These are phyloP conservation scores for Calonectria pseudoreteaudii DNA, from an alignment of 2,329 filamentous ascomycete species.

Conservation along the genomic window DNA sequence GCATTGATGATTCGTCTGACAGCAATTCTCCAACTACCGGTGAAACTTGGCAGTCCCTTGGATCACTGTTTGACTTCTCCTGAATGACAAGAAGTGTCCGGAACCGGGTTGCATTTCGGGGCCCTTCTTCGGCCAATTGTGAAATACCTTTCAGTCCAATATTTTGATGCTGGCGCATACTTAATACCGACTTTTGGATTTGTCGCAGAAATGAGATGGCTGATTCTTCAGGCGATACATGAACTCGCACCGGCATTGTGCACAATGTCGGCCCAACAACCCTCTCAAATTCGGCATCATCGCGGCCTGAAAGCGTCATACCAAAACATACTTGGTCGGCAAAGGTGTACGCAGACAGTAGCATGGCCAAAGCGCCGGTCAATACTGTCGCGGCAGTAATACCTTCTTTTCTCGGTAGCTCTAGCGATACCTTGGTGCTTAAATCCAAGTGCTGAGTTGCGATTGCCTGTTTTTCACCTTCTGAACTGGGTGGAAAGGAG, in stretches of 20 bases:
- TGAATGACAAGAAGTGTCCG: neutral
- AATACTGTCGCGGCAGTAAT: neutral
- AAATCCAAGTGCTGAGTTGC: neutral
- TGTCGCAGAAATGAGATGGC: neutral
- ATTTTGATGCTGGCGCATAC: neutral
- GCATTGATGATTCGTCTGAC: neutral
- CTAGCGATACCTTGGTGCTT: neutral
- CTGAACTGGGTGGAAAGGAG: neutral
- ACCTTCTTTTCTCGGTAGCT: neutral
- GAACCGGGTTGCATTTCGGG: neutral
- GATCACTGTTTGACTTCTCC: neutral
- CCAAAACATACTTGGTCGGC: neutral
- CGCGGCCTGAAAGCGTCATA: neutral
- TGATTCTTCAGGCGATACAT: neutral
- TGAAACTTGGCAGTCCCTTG: neutral
- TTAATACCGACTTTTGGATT: neutral
- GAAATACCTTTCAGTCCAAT: neutral
- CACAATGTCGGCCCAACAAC: neutral
- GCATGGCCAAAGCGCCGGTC: neutral
- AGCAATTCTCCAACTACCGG: neutral
- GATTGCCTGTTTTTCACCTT: neutral
- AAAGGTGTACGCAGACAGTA: neutral
- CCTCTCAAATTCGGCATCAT: neutral
- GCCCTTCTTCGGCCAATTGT: neutral
- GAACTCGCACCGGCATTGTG: neutral